Evolutionary conservation across 495 filamentous ascomycete genomes (phyloP), one percentile per base, ranked within the genome.

Genomic region (Penicillium ucsense): DNA sequence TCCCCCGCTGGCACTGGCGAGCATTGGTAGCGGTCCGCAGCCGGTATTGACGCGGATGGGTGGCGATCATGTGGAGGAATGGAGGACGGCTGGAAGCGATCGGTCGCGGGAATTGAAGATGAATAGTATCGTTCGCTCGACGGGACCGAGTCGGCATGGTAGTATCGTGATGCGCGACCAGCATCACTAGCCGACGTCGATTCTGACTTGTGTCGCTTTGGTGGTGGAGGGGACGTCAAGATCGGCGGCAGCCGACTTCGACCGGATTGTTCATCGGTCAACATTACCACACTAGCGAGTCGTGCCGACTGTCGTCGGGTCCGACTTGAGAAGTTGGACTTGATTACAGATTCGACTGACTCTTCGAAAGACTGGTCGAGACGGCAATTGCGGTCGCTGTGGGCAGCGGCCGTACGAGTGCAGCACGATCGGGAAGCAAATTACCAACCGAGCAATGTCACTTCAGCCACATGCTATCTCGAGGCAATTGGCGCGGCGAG

Each of bases 121-220:
- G 43, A 45, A 36, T 36, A 34, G 31, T 45, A 45, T 34, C 43
- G 43, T 28, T 70, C 65, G 42, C 60, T 64, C 29, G 59, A 40
- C 2, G 55, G 49, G 5, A 65, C 51, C 4, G 62, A 61, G 28
- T 60, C 56, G 35, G 65, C 65, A 35, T 55, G 51, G 51, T 66
- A 62, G 39, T 61, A 58, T 31, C 62, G 49, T 6, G 47, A 46
- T 27, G 47, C 42, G 33, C 42, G 56, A 30, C 56, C 56, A 3
- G 47, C 43, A 41, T 62, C 59, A 33, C 56, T 62, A 7, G 45
- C 43, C 0, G 54, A 35, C 0, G 49, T 57, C 4, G 59, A 61
- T 38, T 62, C 59, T 7, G 59, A 62, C 52, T 62, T 62, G 47
- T 62, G 52, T 39, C 59, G 36, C 32, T 62, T 62, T 27, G 59